phyloP scores from a whole-genome alignment of 306 rosid species.

The Quercus mongolica region DNA sequence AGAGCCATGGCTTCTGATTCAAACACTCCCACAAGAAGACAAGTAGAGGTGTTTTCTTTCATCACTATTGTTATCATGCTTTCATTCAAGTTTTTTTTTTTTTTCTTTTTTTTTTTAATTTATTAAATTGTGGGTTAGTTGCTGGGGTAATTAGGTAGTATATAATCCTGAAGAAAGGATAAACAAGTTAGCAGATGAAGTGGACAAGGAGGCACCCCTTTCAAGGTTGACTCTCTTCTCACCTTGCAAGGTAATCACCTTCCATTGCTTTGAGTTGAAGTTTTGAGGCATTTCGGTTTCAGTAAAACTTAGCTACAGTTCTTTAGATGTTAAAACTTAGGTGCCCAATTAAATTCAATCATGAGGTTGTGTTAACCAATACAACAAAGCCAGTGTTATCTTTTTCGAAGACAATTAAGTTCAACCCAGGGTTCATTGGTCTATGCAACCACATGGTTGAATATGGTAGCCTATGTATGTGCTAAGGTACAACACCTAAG shows the following conservation, averaged over 20 bases:
- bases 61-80: neutral
- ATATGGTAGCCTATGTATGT: too few species aligned
- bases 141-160: constrained; percentile 56
- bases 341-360: too few species aligned
- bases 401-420: too few species aligned
- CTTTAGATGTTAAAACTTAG: too few species aligned
- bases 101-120: neutral
- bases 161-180: constrained; percentile 80
- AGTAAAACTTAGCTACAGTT: too few species aligned
- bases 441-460: too few species aligned
- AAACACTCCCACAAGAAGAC: constrained; percentile 39
- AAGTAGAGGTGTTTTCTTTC: constrained; percentile 57
- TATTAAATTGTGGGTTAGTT: neutral
- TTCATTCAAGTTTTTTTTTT: constrained; percentile 14
- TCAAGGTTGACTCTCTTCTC: constrained; percentile 91
- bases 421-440: too few species aligned
- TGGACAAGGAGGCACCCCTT: constrained; percentile 67
- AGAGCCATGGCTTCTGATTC: constrained; percentile 55
- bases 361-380: too few species aligned
- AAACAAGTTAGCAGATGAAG: constrained; percentile 74
- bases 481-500: too few species aligned
- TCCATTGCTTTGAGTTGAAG: constrained; percentile 5
- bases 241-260: constrained; percentile 81
- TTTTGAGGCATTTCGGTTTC: constrained; percentile 11
- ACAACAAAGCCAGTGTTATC: too few species aligned